Percentiles rank a stretch among this genome's conserved stretches.
These are phyloP conservation scores for Tricholoma sp. DNA, from an alignment of 768 basidiomycete species.

Conservation along the genomic window DNA sequence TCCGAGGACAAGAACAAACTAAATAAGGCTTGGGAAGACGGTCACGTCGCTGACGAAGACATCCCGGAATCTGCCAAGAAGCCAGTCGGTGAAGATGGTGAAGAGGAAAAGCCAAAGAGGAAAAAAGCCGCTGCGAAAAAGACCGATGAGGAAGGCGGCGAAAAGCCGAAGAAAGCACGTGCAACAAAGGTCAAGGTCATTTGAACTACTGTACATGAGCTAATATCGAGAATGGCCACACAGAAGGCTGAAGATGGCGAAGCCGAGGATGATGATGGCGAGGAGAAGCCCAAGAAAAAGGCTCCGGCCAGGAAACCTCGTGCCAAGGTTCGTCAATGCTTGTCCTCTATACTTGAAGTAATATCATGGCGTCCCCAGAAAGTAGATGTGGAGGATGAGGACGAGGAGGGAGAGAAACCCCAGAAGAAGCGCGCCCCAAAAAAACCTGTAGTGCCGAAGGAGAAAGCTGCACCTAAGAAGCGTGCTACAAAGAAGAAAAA, in stretches of 20 bases:
- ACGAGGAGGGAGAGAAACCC: conserved; percentile 23
- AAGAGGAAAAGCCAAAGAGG: conserved; percentile 29
- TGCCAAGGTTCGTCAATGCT: conserved; percentile 19
- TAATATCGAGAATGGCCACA: not conserved
- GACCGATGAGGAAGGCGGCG: conserved; percentile 8
- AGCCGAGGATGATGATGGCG: conserved; percentile 34
- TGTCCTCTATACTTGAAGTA: not conserved
- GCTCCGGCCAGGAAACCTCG: conserved; percentile 31
- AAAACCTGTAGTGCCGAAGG: conserved; percentile 22
- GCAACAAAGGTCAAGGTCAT: conserved; percentile 12
- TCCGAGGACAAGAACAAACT: conserved; percentile 70
- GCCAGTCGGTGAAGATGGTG: conserved; percentile 21
- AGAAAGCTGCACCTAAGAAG: conserved; percentile 46
- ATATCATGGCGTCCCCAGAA: conserved; percentile 12
- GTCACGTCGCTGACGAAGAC: conserved; percentile 78
- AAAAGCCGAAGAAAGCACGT: conserved; percentile 20
- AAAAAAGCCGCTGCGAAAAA: conserved; percentile 27
- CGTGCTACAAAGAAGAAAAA: conserved; percentile 41
- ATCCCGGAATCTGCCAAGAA: conserved; percentile 72
- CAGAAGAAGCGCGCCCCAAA: conserved; percentile 47
- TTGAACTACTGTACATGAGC: not conserved
- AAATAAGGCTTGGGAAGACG: conserved; percentile 67
- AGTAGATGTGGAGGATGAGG: conserved; percentile 24
- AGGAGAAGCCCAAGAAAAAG: conserved; percentile 52
- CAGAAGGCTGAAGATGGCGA: conserved; percentile 22